phyloP scores from a whole-genome alignment of 768 basidiomycete species.

The Tulasnella calospora region DNA sequence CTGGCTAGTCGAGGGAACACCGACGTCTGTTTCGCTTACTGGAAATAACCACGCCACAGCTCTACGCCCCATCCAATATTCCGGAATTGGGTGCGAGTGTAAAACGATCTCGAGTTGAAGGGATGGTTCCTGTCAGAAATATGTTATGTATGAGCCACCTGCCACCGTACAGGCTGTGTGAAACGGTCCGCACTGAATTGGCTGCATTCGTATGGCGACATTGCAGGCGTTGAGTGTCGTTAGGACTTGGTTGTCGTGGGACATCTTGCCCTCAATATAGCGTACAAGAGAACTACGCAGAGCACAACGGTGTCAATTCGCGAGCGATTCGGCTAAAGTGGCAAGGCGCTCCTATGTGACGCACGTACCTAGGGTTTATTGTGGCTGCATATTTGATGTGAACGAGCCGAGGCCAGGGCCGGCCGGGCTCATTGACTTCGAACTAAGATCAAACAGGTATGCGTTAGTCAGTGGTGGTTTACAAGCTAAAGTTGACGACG shows the following conservation, averaged over 20 bases:
- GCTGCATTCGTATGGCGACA: slow-evolving; percentile 70
- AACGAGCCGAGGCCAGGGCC: neutral
- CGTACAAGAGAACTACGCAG: slow-evolving; percentile 35
- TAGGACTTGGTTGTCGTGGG: slow-evolving; percentile 60
- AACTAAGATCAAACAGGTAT: neutral
- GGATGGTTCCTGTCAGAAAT: slow-evolving; percentile 46
- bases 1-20: neutral
- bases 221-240: slow-evolving; percentile 61
- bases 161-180: neutral
- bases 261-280: slow-evolving; percentile 61
- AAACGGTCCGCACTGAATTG: slow-evolving; percentile 42
- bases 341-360: neutral
- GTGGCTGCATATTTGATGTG: neutral
- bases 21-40: slow-evolving; percentile 49
- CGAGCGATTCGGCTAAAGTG: neutral
- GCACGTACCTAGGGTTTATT: neutral
- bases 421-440: neutral
- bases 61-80: slow-evolving; percentile 53
- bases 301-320: slow-evolving; percentile 35
- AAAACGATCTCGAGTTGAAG: slow-evolving; percentile 72
- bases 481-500: neutral
- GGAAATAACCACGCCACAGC: slow-evolving; percentile 77
- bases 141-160: neutral
- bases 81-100: slow-evolving; percentile 49
- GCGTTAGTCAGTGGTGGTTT: neutral